These are phyloP conservation scores for Kwoniella sp. DNA, from an alignment of 768 basidiomycete species.

Conservation along the genomic window DNA sequence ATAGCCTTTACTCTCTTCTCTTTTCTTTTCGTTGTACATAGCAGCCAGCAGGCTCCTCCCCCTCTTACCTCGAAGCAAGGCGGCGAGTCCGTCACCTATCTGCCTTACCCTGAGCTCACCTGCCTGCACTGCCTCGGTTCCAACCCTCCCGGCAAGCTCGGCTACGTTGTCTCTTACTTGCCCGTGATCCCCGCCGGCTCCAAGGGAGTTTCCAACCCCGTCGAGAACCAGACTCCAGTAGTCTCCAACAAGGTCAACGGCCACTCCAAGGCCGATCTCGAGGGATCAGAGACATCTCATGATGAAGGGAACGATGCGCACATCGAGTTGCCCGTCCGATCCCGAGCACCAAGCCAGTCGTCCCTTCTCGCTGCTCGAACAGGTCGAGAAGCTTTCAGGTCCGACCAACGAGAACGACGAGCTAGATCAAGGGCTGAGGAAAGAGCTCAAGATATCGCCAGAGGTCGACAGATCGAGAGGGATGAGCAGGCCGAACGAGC, in stretches of 20 bases:
- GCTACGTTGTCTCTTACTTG: slow-evolving; percentile 24
- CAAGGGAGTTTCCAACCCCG: background rate
- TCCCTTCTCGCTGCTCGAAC: background rate
- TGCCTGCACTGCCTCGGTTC: slow-evolving; percentile 23
- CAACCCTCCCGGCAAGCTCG: slow-evolving; percentile 21
- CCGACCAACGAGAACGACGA: slow-evolving; percentile 5
- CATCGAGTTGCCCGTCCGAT: slow-evolving; percentile 5
- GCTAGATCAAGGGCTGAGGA: slow-evolving; percentile 18
- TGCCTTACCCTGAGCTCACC: slow-evolving; percentile 21
- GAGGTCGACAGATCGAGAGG: slow-evolving; percentile 20
- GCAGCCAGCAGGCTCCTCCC: slow-evolving; percentile 3
- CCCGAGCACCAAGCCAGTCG: slow-evolving; percentile 2
- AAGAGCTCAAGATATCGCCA: slow-evolving; percentile 10
- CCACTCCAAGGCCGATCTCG: background rate
- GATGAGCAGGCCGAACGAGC: slow-evolving; percentile 18
- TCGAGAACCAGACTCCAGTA: background rate
- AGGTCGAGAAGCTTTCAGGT: slow-evolving; percentile 9
- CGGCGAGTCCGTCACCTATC: slow-evolving; percentile 9
- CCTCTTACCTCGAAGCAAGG: slow-evolving; percentile 12
- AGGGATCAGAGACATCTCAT: background rate
- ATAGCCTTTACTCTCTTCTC: background rate
- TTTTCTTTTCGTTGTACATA: background rate
- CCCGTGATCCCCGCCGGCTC: slow-evolving; percentile 6
- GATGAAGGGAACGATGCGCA: background rate
- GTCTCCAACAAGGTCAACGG: background rate